phyloP scores from a whole-genome alignment of 805 yeast genomes.

The Kockiozyma suomiensis region DNA sequence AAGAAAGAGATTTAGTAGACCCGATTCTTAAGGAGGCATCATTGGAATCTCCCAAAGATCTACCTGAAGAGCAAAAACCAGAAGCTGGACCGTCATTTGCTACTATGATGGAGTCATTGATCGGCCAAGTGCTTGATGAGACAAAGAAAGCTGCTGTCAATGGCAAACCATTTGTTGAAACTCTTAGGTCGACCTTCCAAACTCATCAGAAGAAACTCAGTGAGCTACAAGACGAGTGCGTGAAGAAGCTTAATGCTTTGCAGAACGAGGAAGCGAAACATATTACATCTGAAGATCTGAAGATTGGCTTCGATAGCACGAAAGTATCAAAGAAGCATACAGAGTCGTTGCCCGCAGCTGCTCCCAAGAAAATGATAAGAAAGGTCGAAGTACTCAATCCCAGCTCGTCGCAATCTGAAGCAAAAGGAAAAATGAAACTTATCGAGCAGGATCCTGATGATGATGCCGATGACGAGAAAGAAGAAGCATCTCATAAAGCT shows the following conservation, averaged over 20 bases:
- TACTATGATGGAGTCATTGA: constrained; percentile 90
- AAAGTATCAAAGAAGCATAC: constrained; percentile 63
- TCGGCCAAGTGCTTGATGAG: constrained; percentile 73
- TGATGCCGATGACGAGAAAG: constrained; percentile 12
- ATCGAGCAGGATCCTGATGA: constrained; percentile 15
- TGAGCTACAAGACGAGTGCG: constrained; percentile 63
- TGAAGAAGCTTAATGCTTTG: constrained; percentile 65
- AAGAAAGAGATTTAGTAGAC: constrained; percentile 2
- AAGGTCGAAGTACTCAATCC: constrained; percentile 44
- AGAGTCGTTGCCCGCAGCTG: constrained; percentile 38
- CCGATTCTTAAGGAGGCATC: constrained; percentile 28
- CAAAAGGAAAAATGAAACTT: constrained; percentile 6
- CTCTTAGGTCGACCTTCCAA: constrained; percentile 45
- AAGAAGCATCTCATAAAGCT: neutral
- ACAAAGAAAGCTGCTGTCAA: constrained; percentile 50
- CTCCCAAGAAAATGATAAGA: constrained; percentile 37
- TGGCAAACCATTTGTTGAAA: constrained; percentile 45
- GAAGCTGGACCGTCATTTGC: constrained; percentile 59
- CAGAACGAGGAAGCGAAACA: constrained; percentile 69
- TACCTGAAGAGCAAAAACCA: constrained; percentile 13
- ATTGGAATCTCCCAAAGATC: constrained; percentile 34
- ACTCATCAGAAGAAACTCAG: constrained; percentile 74
- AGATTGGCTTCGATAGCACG: constrained; percentile 88
- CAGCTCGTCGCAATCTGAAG: constrained; percentile 14
- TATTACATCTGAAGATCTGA: constrained; percentile 88